These are phyloP conservation scores for Dimargaris cristalligena DNA, from an alignment of 192 early-diverging fungal genomes.

Conservation along the genomic window DNA sequence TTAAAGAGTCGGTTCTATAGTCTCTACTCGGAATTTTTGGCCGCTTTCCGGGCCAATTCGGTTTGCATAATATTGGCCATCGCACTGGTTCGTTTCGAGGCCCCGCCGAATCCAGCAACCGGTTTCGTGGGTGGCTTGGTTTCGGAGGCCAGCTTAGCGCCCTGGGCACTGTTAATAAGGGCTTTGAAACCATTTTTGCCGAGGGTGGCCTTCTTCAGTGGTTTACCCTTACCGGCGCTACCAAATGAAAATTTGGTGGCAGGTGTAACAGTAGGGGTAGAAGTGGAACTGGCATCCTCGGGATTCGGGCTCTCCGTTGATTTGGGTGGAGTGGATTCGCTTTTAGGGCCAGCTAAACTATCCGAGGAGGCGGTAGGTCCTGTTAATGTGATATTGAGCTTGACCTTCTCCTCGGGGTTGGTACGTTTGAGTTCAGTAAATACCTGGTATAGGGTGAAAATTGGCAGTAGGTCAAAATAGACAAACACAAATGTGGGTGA, in stretches of 20 bases:
- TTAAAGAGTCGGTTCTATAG: too few species aligned
- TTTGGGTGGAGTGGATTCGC: slow-evolving; percentile 8
- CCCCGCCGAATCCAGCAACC: too few species aligned
- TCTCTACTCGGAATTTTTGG: too few species aligned
- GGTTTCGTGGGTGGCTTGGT: background rate
- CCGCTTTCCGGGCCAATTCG: background rate
- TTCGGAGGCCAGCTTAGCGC: background rate
- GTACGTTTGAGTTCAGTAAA: slow-evolving; percentile 45
- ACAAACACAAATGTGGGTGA: too few species aligned
- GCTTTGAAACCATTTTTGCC: slow-evolving; percentile 5
- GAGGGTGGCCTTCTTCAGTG: background rate
- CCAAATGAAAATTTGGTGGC: background rate
- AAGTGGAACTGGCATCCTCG: too few species aligned
- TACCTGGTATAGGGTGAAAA: too few species aligned
- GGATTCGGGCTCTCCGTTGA: background rate
- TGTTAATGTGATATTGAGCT: slow-evolving; percentile 43
- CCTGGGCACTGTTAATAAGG: background rate
- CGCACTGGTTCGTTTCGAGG: slow-evolving; percentile 5
- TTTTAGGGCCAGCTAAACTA: too few species aligned
- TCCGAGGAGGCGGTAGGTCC: slow-evolving; percentile 12
- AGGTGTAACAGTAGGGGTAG: slow-evolving; percentile 12
- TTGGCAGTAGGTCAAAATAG: too few species aligned
- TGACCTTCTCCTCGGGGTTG: slow-evolving; percentile 51
- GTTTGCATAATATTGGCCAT: slow-evolving; percentile 2
- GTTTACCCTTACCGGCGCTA: background rate